Conservation (phyloP, 2,329 filamentous ascomycete species). For the Scortechinia acanthostroma region DNA sequence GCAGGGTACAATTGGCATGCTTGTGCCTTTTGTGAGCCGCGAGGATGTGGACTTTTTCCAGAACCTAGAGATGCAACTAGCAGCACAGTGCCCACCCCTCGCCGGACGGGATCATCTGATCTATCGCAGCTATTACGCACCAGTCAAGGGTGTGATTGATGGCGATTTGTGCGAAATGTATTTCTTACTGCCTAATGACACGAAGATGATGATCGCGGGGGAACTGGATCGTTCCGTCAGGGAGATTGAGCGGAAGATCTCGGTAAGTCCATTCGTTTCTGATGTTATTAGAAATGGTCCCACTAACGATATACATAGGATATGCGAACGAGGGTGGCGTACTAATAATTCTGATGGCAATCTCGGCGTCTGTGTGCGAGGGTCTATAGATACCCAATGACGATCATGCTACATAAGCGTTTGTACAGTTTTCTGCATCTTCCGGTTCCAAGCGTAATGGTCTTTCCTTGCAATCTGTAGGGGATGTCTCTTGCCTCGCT, state of each 20-base stretch:
- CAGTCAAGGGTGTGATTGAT: constrained; percentile 93
- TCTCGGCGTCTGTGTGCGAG: no score
- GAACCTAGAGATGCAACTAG: constrained; percentile 79
- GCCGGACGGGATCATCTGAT: constrained; percentile 91
- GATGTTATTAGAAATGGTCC: neutral
- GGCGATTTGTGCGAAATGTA: constrained; percentile 94
- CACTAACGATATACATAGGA: neutral
- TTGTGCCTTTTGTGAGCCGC: constrained; percentile 83
- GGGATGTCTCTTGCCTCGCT: constrained; percentile 1
- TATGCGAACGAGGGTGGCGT: constrained; percentile 2
- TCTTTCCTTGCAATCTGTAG: no score
- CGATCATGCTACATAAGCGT: no score
- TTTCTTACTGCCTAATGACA: constrained; percentile 74
- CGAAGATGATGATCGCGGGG: constrained; percentile 89
- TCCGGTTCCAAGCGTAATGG: neutral
- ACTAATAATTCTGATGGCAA: neutral
- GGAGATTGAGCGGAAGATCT: constrained; percentile 94
- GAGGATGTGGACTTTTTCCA: constrained; percentile 98
- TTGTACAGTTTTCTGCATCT: neutral
- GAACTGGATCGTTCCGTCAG: constrained; percentile 84
- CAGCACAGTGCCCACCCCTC: constrained; percentile 78
- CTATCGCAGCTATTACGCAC: constrained; percentile 90
- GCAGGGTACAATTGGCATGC: constrained; percentile 86
- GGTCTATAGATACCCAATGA: no score
- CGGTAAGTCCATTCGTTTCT: constrained; percentile 21